Base-by-base conservation (phyloP, 257 asterid genomes). In the Echium plantagineum region DNA sequence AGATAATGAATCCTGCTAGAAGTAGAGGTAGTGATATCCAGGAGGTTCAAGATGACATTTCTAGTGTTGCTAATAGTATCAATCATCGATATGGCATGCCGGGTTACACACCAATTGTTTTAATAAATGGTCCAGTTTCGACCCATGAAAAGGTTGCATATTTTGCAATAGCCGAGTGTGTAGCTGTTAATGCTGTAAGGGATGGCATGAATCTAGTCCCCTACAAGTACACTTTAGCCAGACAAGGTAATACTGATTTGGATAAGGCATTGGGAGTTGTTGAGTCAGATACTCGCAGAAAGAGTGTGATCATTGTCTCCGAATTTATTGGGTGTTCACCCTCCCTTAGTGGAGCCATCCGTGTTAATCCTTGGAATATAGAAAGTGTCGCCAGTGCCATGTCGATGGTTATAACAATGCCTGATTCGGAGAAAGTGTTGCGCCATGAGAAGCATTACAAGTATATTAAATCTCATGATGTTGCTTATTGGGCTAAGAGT, bases 161-260 rank as follows among this genome's bases (percentile, higher is more conserved):
- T 58, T 79, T 67, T 67, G 57, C 75, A 9, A 54, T 68, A 32
- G 85, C 85, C 6, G 81, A 79, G 67, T 79, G 85, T 49, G 85
- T 75, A 6, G 79, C 59, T 22, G 85, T 79, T n/a, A 73, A 81
- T 6, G 81, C 85, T 22, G 85, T 79, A 21, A 68, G 85, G 60
- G 85, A 79, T 55, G 85, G 85, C 55, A 75, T 79, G 85, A 79
- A 79, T 64, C 79, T 79, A 58, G 76, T 79, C 16, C 85, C 85
- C 9, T 79, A 79, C 55, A 81, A 73, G 54, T 79, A 79, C 55
- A 58, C 76, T 5, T 75, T 76, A 9, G 70, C 81, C 63, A 66
- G 85, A 63, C 81, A 79, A 60, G 81, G 85, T n/a, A 67, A 57
- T 52, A 57, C 75, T 8, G 81, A 71, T 12, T 17, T 51, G 5